A percentile compares a stretch with the other conserved stretches of the same genome.
phyloP scores from a whole-genome alignment of 345 rosid species.

The Rhizophora apiculata region DNA sequence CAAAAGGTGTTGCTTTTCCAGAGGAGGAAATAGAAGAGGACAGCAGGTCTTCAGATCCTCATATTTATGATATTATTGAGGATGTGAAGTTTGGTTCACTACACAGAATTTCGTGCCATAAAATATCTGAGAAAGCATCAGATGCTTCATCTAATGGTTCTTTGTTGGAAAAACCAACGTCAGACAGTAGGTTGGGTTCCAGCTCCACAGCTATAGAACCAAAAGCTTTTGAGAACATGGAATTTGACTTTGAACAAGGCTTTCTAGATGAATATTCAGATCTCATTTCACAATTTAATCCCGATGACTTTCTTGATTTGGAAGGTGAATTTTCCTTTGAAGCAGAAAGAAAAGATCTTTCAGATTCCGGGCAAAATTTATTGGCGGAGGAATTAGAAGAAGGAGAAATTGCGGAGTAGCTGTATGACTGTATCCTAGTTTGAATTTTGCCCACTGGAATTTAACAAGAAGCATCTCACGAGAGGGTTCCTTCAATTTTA shows the following conservation, averaged over 20 bases:
- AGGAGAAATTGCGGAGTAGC: slow-evolving; percentile 67
- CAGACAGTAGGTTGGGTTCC: slow-evolving; percentile 10
- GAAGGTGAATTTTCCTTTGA: slow-evolving; percentile 49
- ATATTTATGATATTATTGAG: slow-evolving; percentile 42
- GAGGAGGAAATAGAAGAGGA: slow-evolving; percentile 75
- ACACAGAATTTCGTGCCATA: slow-evolving; percentile 16
- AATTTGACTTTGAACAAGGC: slow-evolving; percentile 62
- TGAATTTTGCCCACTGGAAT: neutral
- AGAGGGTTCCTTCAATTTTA: neutral
- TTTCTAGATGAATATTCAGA: slow-evolving; percentile 63
- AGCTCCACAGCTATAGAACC: slow-evolving; percentile 11
- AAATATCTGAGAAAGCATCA: slow-evolving; percentile 16
- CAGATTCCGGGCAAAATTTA: slow-evolving; percentile 18
- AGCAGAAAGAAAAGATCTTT: slow-evolving; percentile 27
- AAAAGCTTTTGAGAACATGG: slow-evolving; percentile 31
- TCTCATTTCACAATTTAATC: slow-evolving; percentile 57
- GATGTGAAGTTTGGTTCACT: slow-evolving; percentile 22
- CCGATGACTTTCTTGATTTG: slow-evolving; percentile 66
- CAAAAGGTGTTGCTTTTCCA: slow-evolving; percentile 45
- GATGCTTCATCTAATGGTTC: slow-evolving; percentile 15
- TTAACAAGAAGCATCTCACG: neutral
- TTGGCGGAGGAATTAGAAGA: slow-evolving; percentile 64
- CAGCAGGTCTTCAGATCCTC: slow-evolving; percentile 36
- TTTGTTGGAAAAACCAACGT: slow-evolving; percentile 12
- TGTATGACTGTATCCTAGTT: neutral